Conservation (phyloP, 441 rosid genomes). For the Jatropha multifida region DNA sequence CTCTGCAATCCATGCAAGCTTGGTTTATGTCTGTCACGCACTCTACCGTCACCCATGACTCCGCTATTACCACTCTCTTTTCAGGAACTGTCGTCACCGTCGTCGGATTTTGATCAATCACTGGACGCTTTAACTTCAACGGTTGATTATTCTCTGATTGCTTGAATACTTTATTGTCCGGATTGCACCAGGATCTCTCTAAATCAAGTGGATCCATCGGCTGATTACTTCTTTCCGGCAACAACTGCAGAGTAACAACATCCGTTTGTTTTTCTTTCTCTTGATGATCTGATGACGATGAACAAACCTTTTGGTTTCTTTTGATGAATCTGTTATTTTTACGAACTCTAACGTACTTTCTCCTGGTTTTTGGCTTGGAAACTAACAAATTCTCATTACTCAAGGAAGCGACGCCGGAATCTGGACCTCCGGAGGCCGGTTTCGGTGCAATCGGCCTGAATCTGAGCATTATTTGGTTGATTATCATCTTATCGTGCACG, state of each 20-base stretch:
- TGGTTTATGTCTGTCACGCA: slow-evolving; percentile 43
- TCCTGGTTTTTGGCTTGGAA: slow-evolving; percentile 43
- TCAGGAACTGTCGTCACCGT: slow-evolving; percentile 8
- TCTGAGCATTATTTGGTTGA: slow-evolving; percentile 59
- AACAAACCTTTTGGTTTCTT: slow-evolving; percentile 15
- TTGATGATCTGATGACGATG: slow-evolving; percentile 33
- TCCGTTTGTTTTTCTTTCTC: slow-evolving; percentile 7
- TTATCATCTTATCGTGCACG: slow-evolving; percentile 39
- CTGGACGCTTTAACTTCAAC: slow-evolving; percentile 22
- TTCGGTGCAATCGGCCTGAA: slow-evolving; percentile 92
- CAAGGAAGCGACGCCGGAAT: slow-evolving; percentile 14
- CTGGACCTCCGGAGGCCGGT: slow-evolving; percentile 41
- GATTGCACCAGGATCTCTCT: slow-evolving; percentile 20
- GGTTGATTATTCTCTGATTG: background rate
- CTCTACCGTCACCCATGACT: slow-evolving; percentile 75
- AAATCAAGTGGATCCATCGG: background rate
- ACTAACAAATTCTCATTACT: slow-evolving; percentile 21
- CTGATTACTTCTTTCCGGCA: slow-evolving; percentile 47
- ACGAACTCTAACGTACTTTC: slow-evolving; percentile 79
- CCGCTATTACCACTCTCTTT: slow-evolving; percentile 36
- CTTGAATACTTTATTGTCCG: background rate
- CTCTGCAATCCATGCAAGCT: slow-evolving; percentile 19
- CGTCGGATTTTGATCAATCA: slow-evolving; percentile 31
- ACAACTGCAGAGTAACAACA: slow-evolving; percentile 53
- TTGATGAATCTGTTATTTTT: slow-evolving; percentile 36